Base-by-base conservation (phyloP, 2,329 filamentous ascomycete species). In the Pleoardoris graminearum region DNA sequence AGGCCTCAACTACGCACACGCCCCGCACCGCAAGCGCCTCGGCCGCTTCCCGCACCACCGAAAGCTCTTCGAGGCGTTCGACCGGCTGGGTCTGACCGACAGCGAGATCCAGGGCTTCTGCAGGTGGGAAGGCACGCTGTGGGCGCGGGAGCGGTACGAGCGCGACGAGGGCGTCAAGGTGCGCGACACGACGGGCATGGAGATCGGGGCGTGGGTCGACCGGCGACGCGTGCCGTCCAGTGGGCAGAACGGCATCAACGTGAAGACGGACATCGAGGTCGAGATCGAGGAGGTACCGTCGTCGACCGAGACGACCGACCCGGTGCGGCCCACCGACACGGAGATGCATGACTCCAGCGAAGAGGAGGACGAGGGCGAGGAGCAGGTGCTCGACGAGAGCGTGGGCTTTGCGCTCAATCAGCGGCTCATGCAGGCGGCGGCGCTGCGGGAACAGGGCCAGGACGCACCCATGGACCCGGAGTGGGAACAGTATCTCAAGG, bases 111-210 rank as follows among this genome's bases (percentile, higher is more conserved):
- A 84, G 48, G 78, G 79, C 43, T 78, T 92, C 68, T 91, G 89
- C 53, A 87, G 89, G 66, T 93, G 89, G 89, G 89, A 92, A 76
- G 89, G 89, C 51, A 92, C 89, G 8, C 85, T 86, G 56, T 92
- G 89, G 89, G 89, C 89, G 55, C 87, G 91, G 68, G 87, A 91
- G 68, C 83, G 88, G 49, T 93, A 86, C 67, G 89, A 93, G 77
- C 81, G 82, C 51, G 89, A 92, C 66, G 87, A 91, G 65, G 85
- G 85, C 29, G 80, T 88, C 53, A 75, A 75, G 25, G 90, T 93
- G 57, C 74, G 77, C 42, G 89, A 93, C 67, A 91, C 89, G 5
- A 86, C 88, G 1, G 83, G 82, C 46, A 85, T 89, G 62, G 86
- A 82, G 21, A 85, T 92, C 51, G 75, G 77, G 3, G 80, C 83